Evolutionary conservation across 306 rosid species (phyloP), one percentile per base, ranked within the genome.

Genomic region (Cucurbita pepo): DNA sequence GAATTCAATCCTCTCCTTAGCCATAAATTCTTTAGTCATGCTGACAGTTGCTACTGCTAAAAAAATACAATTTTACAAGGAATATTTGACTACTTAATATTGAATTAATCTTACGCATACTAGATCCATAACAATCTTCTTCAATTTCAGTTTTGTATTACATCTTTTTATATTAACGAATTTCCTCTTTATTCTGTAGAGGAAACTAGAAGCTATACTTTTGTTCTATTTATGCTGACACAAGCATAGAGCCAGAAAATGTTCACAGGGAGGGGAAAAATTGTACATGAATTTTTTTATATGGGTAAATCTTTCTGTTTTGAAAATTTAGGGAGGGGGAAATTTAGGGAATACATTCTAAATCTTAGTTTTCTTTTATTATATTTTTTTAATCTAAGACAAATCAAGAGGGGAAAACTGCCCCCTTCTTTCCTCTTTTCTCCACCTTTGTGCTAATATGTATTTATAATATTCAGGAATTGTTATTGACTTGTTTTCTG

Each of bases 401-500:
- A 30, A 58, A 58, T 58, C 64, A 58, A 58, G 43, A 14, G 64
- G 64, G 9, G 65, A 14, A 6, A 57, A 59, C 8, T 59, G 41
- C 44, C 44, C 44, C 65, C 21, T 59, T 16, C 41, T 59, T 11
- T 66, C 18, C 48, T 19, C 19, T 66, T 45, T 65, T 50, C 34
- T 43, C 37, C 15, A 6, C 1, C 15, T 15, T 66, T 11, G 55
- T 3, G 41, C 40, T 69, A 43, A 69, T 30, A 43, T 22, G 21
- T 47, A 45, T 14, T 69, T 69, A 14, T 48, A 45, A 69, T 4
- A 69, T 65, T 70, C 89, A 94, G 97, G 97, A 75, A 85, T 94
- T 79, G 69, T 87, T 30, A 84, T 90, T 75, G 98, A 94, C 82
- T 83, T 94, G 84, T 90, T 90, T 82, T 80, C 97, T 37, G 79